Percentiles rank a stretch among this genome's conserved stretches.
Conservation (phyloP, 352 stramenopile species). For the Phytophthora quininea region DNA sequence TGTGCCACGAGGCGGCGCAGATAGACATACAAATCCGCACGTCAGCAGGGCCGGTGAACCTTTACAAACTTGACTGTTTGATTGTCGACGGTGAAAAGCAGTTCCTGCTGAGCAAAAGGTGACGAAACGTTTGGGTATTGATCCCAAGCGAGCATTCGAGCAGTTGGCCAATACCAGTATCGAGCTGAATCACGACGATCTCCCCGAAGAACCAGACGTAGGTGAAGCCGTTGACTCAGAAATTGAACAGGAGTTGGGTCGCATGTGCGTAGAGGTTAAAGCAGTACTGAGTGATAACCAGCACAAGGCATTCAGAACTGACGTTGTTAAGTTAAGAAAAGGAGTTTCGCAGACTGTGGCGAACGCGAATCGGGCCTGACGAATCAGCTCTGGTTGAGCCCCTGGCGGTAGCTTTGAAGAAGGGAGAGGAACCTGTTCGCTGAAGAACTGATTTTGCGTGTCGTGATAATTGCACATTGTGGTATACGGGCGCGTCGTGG, state of each 20-base stretch:
- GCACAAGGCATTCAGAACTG: background rate
- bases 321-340: conserved; percentile 4
- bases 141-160: conserved; percentile 18
- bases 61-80: conserved; percentile 12
- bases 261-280: conserved; percentile 6
- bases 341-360: conserved; percentile 1
- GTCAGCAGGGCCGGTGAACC: conserved; percentile 12
- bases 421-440: background rate
- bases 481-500: too few relatives aligned
- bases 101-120: conserved; percentile 10
- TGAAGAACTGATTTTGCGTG: background rate
- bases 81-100: conserved; percentile 1
- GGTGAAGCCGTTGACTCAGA: background rate
- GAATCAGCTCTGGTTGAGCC: conserved; percentile 6
- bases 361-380: conserved; percentile 1
- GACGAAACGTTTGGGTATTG: conserved; percentile 17
- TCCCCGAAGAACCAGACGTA: conserved; percentile 11
- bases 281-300: conserved; percentile 6
- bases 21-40: conserved; percentile 16
- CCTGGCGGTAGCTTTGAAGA: conserved; percentile 1
- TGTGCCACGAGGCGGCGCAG: background rate
- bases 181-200: conserved; percentile 7
- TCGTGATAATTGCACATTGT: too few relatives aligned
- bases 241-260: conserved; percentile 1
- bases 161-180: background rate